phyloP scores from a whole-genome alignment of 352 stramenopile genomes.

The Phytophthora syringae region DNA sequence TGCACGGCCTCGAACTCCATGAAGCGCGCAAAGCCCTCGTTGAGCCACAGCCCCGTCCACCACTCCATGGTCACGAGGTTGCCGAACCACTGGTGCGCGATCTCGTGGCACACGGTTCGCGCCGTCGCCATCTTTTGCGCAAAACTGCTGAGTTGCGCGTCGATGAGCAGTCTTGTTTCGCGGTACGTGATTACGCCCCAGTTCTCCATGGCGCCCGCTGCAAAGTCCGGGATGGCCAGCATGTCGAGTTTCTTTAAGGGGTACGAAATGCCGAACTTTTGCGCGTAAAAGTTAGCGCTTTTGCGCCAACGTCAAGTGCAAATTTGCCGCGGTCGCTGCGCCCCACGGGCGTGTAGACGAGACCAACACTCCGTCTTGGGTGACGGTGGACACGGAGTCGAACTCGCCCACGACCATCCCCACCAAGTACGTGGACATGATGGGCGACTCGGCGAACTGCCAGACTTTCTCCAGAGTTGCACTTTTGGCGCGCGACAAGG shows the following conservation, averaged over 20 bases:
- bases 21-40: constrained; percentile 98
- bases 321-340: constrained; percentile 93
- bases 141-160: constrained; percentile 74
- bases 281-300: constrained; percentile 72
- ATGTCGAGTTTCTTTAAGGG: constrained; percentile 98
- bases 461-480: constrained; percentile 67
- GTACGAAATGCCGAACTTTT: constrained; percentile 90
- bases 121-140: constrained; percentile 84
- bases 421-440: constrained; percentile 98
- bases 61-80: constrained; percentile 99
- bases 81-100: constrained; percentile 97
- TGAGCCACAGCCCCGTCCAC: constrained; percentile 97
- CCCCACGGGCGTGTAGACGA: constrained; percentile 96
- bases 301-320: constrained; percentile 80
- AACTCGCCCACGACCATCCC: constrained; percentile 97
- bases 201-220: constrained; percentile 97
- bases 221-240: constrained; percentile 97
- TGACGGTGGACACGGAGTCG: constrained; percentile 92
- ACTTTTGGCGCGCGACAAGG: constrained; percentile 38
- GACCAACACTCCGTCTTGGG: constrained; percentile 91
- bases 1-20: constrained; percentile 96
- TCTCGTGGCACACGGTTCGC: constrained; percentile 97
- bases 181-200: constrained; percentile 98
- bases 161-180: constrained; percentile 92
- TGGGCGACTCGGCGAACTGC: constrained; percentile 92